Base-by-base conservation (phyloP, 1,139 yeast species). In the Lodderomyces metapsilosis region DNA sequence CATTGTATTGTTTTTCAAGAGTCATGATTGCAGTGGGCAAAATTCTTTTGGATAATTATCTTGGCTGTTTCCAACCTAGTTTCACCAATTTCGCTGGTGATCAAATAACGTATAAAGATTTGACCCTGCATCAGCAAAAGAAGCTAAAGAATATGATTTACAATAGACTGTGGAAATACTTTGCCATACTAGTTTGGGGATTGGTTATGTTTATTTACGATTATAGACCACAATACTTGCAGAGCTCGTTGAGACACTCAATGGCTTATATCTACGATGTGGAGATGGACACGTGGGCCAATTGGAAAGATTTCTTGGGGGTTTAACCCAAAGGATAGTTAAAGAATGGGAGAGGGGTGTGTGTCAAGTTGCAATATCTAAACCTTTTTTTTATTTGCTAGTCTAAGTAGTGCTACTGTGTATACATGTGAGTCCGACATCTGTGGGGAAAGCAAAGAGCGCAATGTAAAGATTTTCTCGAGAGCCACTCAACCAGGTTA, bases 171-270 rank as follows among this genome's bases (percentile, higher is more conserved):
- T 85, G 91, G 91, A 71, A 79, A 37, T 60, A 76, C 41, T 79
- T 82, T 57, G 84, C 91, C 1, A 78, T 84, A n/a, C 47, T 80
- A 6, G 71, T 82, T 8, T 86, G 95, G 95, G 94, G 83, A 0
- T 59, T 78, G 39, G 88, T 85, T 38, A 84, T 86, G 92, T 71
- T 77, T 52, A 69, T 86, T 42, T 85, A 83, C 61, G 76, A 83
- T 47, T 68, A 68, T 47, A 84, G 84, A 48, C 84, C 86, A 6
- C 74, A 73, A 40, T 75, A 76, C 52, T 68, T 86, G 43, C 92
- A 85, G 55, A 72, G 77, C 44, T 78, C 88, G 4, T 68, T 86
- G 70, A 73, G 84, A 51, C 81, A 79, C 50, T 78, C 87, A 42
- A 81, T 86, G 88, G 79, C 81, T 40, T 84, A 80, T 54, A 78